Base-by-base conservation (phyloP, 371 early-diverging fungal species). In the Dichotomocladium elegans region DNA sequence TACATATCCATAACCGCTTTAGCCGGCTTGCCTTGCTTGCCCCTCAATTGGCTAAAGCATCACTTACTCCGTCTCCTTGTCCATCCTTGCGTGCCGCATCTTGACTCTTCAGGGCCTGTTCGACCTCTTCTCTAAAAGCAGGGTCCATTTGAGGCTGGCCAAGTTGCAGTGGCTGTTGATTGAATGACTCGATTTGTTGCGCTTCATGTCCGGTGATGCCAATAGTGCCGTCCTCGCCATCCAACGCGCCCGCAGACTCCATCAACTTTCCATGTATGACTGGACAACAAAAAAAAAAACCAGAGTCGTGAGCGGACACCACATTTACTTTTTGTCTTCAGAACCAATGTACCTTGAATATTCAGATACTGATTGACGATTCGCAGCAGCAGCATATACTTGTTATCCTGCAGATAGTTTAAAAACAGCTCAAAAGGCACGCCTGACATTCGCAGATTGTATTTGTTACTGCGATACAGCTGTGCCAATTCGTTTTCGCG, bases 351-450 rank as follows among this genome's bases (percentile, higher is more conserved):
- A 72, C 82, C 91, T 66, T 91, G 79, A 35, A 99, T 95, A 57
- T 90, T 83, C 30, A 99, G 65, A 61, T 94, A 86, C 66, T 95
- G 93, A 66, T 98, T 98, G 33, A 98, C 86, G n/a, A 99, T 82
- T 53, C 94, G 83, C 58, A 98, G 79, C 51, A 99, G 67, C 31
- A 92, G 80, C 57, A 87, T 83, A 55, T 89, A 85, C 55, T 90
- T 85, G 70, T 93, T 94, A 51, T 95, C 95, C 72, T 98, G 92
- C 51, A 99, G 70, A 69, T 92, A 99, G 41, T 89, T 80, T 41
- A 99, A 70, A 50, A 99, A 83, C 6, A 99, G 83, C 68, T 95
- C 94, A 60, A 92, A 93, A 1, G 97, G 91, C 34, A 94, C 93
- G 24, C 87, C 77, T 30, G 92, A 85, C 90, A 99, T 89, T 7